These are phyloP conservation scores for Aureobasidium sp. DNA, from an alignment of 2,329 filamentous ascomycete genomes.

Conservation along the genomic window DNA sequence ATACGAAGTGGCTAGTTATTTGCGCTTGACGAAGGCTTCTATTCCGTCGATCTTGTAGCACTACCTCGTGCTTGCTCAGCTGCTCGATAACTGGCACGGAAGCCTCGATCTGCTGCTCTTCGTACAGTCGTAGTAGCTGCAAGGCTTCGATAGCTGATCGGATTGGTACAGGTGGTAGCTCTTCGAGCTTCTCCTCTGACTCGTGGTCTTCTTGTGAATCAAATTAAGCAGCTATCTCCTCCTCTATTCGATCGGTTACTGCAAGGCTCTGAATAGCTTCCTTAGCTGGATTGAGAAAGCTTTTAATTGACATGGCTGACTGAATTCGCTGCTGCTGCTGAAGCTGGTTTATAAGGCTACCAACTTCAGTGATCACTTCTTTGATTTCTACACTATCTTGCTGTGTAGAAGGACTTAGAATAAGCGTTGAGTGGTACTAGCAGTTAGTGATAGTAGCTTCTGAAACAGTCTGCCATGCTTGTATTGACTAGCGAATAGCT, in stretches of 20 bases:
- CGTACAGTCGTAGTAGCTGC: not conserved
- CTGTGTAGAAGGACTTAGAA: not conserved
- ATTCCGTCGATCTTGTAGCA: not conserved
- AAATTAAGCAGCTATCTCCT: not conserved
- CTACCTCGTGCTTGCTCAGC: slow-evolving; percentile 1
- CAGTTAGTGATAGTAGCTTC: not conserved
- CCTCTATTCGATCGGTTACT: not conserved
- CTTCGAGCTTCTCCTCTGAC: not conserved
- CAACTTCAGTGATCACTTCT: not conserved
- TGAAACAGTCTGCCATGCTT: slow-evolving; percentile 9
- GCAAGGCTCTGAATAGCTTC: not conserved
- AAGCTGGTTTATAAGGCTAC: not conserved
- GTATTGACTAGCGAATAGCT: not conserved
- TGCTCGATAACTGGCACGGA: not conserved
- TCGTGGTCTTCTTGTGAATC: not conserved
- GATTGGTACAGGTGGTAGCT: not conserved
- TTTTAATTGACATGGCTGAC: not conserved
- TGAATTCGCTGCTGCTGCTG: no score
- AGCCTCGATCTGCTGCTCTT: not conserved
- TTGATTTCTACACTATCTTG: not conserved
- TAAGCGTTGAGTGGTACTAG: not conserved
- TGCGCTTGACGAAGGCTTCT: not conserved
- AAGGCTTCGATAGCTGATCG: not conserved
- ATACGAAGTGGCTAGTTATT: not conserved
- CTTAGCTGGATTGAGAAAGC: slow-evolving; percentile 13